Evolutionary conservation across 768 basidiomycete genomes (phyloP).

Genomic region (Pholiota molesta): DNA sequence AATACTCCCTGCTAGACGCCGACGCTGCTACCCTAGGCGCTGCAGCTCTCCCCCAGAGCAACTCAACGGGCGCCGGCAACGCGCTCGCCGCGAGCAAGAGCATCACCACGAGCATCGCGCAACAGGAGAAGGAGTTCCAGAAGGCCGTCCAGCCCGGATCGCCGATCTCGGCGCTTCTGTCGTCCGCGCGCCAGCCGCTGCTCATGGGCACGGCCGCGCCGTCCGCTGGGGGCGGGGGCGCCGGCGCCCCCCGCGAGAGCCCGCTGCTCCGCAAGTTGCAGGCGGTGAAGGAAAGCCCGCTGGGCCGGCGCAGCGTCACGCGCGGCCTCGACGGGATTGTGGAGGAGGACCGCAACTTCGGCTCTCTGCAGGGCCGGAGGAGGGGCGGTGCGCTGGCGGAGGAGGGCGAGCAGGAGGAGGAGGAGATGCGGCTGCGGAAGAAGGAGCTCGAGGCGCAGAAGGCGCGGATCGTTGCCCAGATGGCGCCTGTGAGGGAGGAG

Average conservation of each 20-base stretch:
- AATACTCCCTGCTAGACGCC: conserved; percentile 63
- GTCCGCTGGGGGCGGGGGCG: conserved; percentile 12
- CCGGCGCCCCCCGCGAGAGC: conserved; percentile 27
- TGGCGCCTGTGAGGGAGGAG: conserved; percentile 68
- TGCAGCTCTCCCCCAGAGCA: not conserved
- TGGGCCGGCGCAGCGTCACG: conserved; percentile 44
- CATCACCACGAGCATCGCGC: conserved; percentile 65
- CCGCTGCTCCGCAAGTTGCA: conserved; percentile 53
- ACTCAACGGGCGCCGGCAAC: not conserved
- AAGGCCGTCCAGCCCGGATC: conserved; percentile 94
- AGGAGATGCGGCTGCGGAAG: conserved; percentile 43
- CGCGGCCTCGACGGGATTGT: conserved; percentile 48
- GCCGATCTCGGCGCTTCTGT: conserved; percentile 90
- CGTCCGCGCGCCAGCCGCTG: conserved; percentile 86
- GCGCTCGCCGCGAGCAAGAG: conserved; percentile 35
- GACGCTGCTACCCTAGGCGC: conserved; percentile 33
- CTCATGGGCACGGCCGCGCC: conserved; percentile 54
- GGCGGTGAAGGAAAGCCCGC: conserved; percentile 60
- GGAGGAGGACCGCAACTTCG: conserved; percentile 23
- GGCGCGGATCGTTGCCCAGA: conserved; percentile 91
- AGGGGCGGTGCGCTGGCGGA: conserved; percentile 10
- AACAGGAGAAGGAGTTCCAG: conserved; percentile 96
- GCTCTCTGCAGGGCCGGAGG: conserved; percentile 34
- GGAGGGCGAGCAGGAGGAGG: conserved; percentile 36
- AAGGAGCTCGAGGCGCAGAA: conserved; percentile 91